Base-by-base conservation (phyloP, 176 grass and related monocot genomes). In the Pontederia crassipes region DNA sequence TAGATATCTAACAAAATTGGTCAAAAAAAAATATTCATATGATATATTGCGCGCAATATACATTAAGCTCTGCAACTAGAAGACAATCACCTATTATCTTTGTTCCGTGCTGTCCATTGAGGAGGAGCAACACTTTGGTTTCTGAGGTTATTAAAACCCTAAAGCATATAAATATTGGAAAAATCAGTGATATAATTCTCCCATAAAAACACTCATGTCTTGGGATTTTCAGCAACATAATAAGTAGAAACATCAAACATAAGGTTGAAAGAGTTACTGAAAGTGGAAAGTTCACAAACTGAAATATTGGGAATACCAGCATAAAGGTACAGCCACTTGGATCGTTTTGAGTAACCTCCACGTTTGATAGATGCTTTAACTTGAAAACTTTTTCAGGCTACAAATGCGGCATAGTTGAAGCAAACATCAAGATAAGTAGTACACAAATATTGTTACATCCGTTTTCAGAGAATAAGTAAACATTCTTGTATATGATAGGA, bases 41-140 rank as follows among this genome's bases (percentile, higher is more conserved):
- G 13, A 28, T 49, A 46, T 51, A 14, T 24, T 50, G 10, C 10
- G 10, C 14, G 8, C 15, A 6, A n/a, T 46, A 40, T 46, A 18
- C 17, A 14, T 66, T 7, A 27, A n/a, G 26, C 12, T 45, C 18
- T 40, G 32, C 32, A 40, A 40, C 32, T 40, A 3, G 2, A 11
- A 56, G 52, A 17, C 5, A 46, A 69, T 68, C 73, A 95, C 90
- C 86, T 97, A 71, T 91, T 87, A 18, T 91, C 92, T 52, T 88
- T 97, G 77, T 97, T 97, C 26, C 81, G 84, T 87, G 91, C 80
- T 5, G 84, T 88, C 92, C 92, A 97, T 66, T 97, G 92, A 12
- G 92, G 81, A 60, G 86, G 91, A 8, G 83, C 77, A 0, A 91
- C 78, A 50, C 86, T 97, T 78, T 97, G 83, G 70, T 62, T 90